Evolutionary conservation across 352 stramenopile species (phyloP).

Genomic region (Phytophthora brassicae): DNA sequence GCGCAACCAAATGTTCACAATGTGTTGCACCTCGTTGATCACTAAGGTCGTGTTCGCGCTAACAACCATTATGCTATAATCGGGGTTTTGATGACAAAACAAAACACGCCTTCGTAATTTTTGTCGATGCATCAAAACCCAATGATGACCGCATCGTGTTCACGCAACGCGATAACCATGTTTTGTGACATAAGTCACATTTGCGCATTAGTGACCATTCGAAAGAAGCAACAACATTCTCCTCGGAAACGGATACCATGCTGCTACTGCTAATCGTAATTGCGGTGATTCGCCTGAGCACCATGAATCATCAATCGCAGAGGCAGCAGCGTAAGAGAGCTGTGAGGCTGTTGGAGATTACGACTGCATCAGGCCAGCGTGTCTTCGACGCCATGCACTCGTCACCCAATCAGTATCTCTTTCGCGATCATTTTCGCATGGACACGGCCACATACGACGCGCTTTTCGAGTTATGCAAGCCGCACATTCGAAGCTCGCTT

Average conservation of each 20-base stretch:
- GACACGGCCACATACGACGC: not conserved
- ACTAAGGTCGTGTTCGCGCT: too few species aligned
- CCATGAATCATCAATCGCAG: not conserved
- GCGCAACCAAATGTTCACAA: conserved; percentile 72
- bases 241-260: too few species aligned
- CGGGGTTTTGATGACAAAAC: too few species aligned
- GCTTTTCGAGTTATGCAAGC: conserved; percentile 1
- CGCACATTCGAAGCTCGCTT: not conserved
- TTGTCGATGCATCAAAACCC: too few species aligned
- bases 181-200: not conserved
- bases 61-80: too few species aligned
- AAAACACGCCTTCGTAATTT: too few species aligned
- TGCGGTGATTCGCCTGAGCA: not conserved
- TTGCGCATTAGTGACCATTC: not conserved
- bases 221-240: too few species aligned
- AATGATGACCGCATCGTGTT: too few species aligned
- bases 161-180: not conserved
- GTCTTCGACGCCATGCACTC: conserved; percentile 1
- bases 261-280: not conserved
- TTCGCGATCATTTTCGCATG: not conserved
- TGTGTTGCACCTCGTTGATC: conserved; percentile 72
- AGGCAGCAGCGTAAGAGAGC: not conserved
- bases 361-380: not conserved
- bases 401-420: not conserved
- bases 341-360: not conserved